Evolutionary conservation across 1,284 basidiomycete species (phyloP).

Genomic region (Ceratobasidium sp.): DNA sequence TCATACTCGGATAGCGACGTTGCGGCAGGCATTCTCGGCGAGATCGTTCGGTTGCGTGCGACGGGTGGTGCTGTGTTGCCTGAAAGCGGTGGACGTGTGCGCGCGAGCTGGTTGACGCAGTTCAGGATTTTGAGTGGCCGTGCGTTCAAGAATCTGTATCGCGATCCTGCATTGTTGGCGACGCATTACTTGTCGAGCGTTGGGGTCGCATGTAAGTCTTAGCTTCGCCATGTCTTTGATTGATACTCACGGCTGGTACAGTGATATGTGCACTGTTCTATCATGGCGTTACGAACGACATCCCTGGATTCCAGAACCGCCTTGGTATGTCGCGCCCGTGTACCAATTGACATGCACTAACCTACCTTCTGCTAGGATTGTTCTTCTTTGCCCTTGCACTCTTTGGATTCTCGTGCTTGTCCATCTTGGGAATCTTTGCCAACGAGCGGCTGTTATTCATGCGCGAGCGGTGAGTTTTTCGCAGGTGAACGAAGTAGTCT

Average conservation of each 20-base stretch:
- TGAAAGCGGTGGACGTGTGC: constrained; percentile 68
- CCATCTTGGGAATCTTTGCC: constrained; percentile 89
- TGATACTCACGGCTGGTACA: background rate
- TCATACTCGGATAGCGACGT: constrained; percentile 74
- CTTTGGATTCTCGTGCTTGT: constrained; percentile 95
- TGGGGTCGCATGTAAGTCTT: constrained; percentile 73
- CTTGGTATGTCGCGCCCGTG: constrained; percentile 58
- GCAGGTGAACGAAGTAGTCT: background rate
- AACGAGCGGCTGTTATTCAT: constrained; percentile 95
- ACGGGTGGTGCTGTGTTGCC: constrained; percentile 52
- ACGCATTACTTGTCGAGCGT: constrained; percentile 91
- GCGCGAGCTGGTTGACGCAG: constrained; percentile 87
- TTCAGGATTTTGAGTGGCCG: constrained; percentile 91
- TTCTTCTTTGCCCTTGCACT: constrained; percentile 96
- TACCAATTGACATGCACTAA: constrained; percentile 46
- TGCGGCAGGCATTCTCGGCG: constrained; percentile 65
- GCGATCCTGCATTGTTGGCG: constrained; percentile 89
- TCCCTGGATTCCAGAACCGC: constrained; percentile 92
- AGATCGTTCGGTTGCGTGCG: constrained; percentile 61
- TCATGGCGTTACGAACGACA: constrained; percentile 70
- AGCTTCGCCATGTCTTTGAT: background rate
- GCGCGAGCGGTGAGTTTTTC: constrained; percentile 77
- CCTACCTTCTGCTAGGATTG: constrained; percentile 60
- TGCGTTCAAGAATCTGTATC: constrained; percentile 98
- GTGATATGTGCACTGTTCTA: constrained; percentile 45